A percentile compares a stretch with the other conserved stretches of the same genome.
Conservation (phyloP, 2,329 filamentous ascomycete genomes). For the Hypoxylon sp. region DNA sequence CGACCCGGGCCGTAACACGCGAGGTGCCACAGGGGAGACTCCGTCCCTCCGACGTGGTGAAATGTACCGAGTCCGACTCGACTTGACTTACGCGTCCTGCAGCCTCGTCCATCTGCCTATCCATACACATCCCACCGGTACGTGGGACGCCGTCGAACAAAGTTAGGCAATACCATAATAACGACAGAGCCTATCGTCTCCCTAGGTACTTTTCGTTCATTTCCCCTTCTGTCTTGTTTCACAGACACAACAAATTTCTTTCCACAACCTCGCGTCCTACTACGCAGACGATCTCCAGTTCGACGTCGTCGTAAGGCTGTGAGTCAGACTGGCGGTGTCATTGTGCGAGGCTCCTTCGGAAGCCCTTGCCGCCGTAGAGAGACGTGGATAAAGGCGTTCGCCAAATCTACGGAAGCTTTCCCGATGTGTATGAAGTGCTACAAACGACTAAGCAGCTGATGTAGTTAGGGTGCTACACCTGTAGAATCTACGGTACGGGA, state of each 20-base stretch:
- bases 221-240: slow-evolving; percentile 10
- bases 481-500: slow-evolving; percentile 10
- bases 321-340: slow-evolving; percentile 27
- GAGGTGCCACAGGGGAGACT: slow-evolving; percentile 8
- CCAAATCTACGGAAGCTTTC: background rate
- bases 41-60: slow-evolving; percentile 34
- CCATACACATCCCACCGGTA: slow-evolving; percentile 2
- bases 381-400: background rate
- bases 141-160: slow-evolving; percentile 22
- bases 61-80: slow-evolving; percentile 25
- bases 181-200: slow-evolving; percentile 12
- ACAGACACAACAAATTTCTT: background rate
- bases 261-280: slow-evolving; percentile 20
- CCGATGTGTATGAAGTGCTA: slow-evolving; percentile 13
- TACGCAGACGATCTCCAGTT: background rate
- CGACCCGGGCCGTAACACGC: slow-evolving; percentile 33
- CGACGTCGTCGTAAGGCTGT: slow-evolving; percentile 36
- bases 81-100: slow-evolving; percentile 34
- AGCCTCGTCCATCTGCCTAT: slow-evolving; percentile 19
- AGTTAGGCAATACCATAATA: slow-evolving; percentile 1
- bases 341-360: slow-evolving; percentile 23
- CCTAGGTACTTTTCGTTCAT: background rate
- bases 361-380: slow-evolving; percentile 4
- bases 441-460: slow-evolving; percentile 20
- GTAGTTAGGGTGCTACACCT: slow-evolving; percentile 6